These are phyloP conservation scores for Stenocarpella maydis DNA, from an alignment of 2,329 filamentous ascomycete species.

Conservation along the genomic window DNA sequence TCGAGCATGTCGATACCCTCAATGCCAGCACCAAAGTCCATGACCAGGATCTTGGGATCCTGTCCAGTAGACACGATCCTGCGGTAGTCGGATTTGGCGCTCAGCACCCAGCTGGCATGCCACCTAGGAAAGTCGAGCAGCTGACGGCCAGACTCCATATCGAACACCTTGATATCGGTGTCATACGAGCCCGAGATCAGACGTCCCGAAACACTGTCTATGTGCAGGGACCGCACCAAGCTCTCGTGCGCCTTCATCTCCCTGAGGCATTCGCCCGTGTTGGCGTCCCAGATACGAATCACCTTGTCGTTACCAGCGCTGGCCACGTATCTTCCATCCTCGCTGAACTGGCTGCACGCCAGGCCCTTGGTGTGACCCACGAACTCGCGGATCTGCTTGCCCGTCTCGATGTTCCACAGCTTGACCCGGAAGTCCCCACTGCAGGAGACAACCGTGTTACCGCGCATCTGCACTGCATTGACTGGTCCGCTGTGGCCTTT, in stretches of 20 bases:
- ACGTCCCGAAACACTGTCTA: slow-evolving; percentile 85
- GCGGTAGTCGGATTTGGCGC: slow-evolving; percentile 94
- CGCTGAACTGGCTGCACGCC: slow-evolving; percentile 94
- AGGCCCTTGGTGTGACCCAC: slow-evolving; percentile 89
- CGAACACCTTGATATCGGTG: slow-evolving; percentile 93
- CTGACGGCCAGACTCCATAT: slow-evolving; percentile 80
- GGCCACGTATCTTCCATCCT: slow-evolving; percentile 92
- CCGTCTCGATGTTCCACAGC: slow-evolving; percentile 93
- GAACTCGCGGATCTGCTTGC: slow-evolving; percentile 90
- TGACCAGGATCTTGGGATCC: slow-evolving; percentile 88
- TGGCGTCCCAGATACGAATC: slow-evolving; percentile 95
- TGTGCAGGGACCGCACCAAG: slow-evolving; percentile 87
- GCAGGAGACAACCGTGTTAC: slow-evolving; percentile 91
- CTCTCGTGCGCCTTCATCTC: slow-evolving; percentile 84
- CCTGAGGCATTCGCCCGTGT: slow-evolving; percentile 83
- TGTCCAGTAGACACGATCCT: slow-evolving; percentile 95
- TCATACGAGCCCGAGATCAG: slow-evolving; percentile 95
- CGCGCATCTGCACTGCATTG: slow-evolving; percentile 94
- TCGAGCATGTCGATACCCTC: slow-evolving; percentile 67
- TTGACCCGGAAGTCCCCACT: slow-evolving; percentile 93
- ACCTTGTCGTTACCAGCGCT: slow-evolving; percentile 95
- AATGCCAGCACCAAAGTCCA: slow-evolving; percentile 83
- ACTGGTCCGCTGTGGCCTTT: slow-evolving; percentile 90
- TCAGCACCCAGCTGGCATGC: slow-evolving; percentile 96
- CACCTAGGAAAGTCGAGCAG: slow-evolving; percentile 90